A percentile compares a stretch with the other conserved stretches of the same genome.
These are phyloP conservation scores for Fusarium robinianum DNA, from an alignment of 2,329 filamentous ascomycete genomes.

Conservation along the genomic window DNA sequence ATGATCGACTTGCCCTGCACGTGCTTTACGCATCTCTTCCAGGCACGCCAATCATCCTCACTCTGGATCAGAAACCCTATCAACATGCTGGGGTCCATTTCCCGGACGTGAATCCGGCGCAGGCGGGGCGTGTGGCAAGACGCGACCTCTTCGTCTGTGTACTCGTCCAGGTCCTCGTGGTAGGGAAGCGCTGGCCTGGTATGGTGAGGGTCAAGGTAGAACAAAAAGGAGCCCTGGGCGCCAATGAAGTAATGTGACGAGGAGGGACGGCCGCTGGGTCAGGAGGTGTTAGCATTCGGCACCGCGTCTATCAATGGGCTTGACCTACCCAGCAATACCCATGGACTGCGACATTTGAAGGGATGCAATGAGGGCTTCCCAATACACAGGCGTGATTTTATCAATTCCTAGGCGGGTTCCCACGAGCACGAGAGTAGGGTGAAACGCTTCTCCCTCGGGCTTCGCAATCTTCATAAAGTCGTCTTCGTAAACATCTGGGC, in stretches of 20 bases:
- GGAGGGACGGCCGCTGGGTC: conserved; percentile 78
- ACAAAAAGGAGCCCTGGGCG: conserved; percentile 73
- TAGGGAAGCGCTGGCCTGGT: conserved; percentile 76
- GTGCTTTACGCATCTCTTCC: conserved; percentile 76
- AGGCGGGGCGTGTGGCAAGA: conserved; percentile 88
- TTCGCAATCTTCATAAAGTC: conserved; percentile 79
- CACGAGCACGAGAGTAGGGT: conserved; percentile 85
- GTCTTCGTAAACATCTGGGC: conserved; percentile 91
- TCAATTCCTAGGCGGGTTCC: conserved; percentile 91
- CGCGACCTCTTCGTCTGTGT: conserved; percentile 73
- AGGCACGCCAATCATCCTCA: conserved; percentile 81
- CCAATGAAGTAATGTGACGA: conserved; percentile 73
- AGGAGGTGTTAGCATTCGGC: conserved; percentile 13
- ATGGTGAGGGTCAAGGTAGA: conserved; percentile 93
- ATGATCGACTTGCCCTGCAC: conserved; percentile 84
- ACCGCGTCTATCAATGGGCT: not conserved
- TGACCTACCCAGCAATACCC: conserved; percentile 84
- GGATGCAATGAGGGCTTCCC: conserved; percentile 85
- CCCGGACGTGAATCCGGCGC: conserved; percentile 78
- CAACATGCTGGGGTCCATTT: conserved; percentile 98
- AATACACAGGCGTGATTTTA: conserved; percentile 91
- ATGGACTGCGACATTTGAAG: conserved; percentile 91
- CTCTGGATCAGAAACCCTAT: conserved; percentile 88
- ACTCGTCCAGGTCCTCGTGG: conserved; percentile 58
- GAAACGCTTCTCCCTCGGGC: conserved; percentile 66